Percentiles rank a stretch among this genome's conserved stretches.
These are phyloP conservation scores for Hymenochaete sp. DNA, from an alignment of 1,284 basidiomycete species.

Conservation along the genomic window DNA sequence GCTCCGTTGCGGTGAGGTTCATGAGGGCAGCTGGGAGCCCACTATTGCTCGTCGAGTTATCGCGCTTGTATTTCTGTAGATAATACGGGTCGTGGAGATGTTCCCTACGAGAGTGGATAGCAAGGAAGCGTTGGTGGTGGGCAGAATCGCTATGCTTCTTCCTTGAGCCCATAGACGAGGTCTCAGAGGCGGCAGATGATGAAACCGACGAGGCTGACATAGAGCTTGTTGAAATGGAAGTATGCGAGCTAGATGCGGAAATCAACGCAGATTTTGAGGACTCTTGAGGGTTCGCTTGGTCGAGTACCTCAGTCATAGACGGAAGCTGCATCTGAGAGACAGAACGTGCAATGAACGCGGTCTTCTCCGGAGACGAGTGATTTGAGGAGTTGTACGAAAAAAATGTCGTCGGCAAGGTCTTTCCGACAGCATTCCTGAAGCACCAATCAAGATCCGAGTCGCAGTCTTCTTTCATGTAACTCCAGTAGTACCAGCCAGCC, in stretches of 20 bases:
- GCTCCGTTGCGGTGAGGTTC: slow-evolving; percentile 20
- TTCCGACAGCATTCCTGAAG: slow-evolving; percentile 51
- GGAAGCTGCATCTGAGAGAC: slow-evolving; percentile 17
- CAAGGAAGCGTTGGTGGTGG: slow-evolving; percentile 10
- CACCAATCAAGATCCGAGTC: slow-evolving; percentile 57
- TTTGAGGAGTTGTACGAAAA: slow-evolving; percentile 37
- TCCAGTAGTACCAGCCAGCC: slow-evolving; percentile 71
- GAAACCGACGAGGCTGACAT: neutral
- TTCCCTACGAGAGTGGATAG: slow-evolving; percentile 12
- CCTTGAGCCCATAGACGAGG: neutral
- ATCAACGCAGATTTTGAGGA: too few relatives aligned
- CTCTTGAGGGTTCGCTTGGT: slow-evolving; percentile 3
- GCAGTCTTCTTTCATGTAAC: slow-evolving; percentile 57
- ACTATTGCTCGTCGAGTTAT: neutral
- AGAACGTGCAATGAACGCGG: slow-evolving; percentile 10
- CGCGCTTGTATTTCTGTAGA: slow-evolving; percentile 6
- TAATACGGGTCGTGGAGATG: neutral
- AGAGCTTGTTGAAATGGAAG: neutral
- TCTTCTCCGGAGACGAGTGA: slow-evolving; percentile 20
- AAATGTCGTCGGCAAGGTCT: slow-evolving; percentile 47
- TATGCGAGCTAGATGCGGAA: neutral
- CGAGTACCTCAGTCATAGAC: slow-evolving; percentile 16
- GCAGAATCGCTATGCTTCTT: slow-evolving; percentile 3
- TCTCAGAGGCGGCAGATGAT: neutral
- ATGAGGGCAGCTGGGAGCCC: slow-evolving; percentile 1